Evolutionary conservation across 495 filamentous ascomycete genomes (phyloP).

Genomic region (Neurospora sp.): DNA sequence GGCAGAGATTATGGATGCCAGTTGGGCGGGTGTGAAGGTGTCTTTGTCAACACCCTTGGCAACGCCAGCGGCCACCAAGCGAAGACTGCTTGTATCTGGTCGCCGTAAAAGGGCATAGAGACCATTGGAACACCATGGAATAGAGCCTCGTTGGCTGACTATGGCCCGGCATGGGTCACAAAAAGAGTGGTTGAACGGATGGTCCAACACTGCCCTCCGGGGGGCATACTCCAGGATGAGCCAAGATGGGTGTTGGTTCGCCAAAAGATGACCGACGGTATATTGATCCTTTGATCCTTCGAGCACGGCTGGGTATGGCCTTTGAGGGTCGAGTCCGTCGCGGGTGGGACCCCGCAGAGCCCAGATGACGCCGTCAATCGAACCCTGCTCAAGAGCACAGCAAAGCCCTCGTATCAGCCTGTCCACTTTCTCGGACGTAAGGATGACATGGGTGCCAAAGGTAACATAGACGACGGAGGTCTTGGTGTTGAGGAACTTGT

Average conservation of each 20-base stretch:
- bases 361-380: slow-evolving; percentile 33
- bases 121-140: slow-evolving; percentile 27
- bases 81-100: slow-evolving; percentile 23
- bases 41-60: slow-evolving; percentile 22
- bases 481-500: slow-evolving; percentile 15
- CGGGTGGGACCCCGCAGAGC: slow-evolving; percentile 1
- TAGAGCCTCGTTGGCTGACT: slow-evolving; percentile 29
- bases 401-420: slow-evolving; percentile 21
- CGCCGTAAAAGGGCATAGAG: slow-evolving; percentile 25
- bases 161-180: slow-evolving; percentile 28
- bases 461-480: slow-evolving; percentile 25
- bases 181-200: slow-evolving; percentile 18
- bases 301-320: slow-evolving; percentile 7
- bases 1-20: slow-evolving; percentile 15
- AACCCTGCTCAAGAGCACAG: slow-evolving; percentile 11
- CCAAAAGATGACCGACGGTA: slow-evolving; percentile 16
- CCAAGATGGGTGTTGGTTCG: slow-evolving; percentile 15
- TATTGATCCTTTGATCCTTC: slow-evolving; percentile 1
- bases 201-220: slow-evolving; percentile 26
- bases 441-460: slow-evolving; percentile 30
- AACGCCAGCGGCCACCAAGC: slow-evolving; percentile 23
- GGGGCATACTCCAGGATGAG: slow-evolving; percentile 22
- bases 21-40: slow-evolving; percentile 21
- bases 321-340: slow-evolving; percentile 11
- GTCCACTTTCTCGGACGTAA: slow-evolving; percentile 12